phyloP scores from a whole-genome alignment of 1,284 basidiomycete genomes.

The Veloporphyrellus conicus region DNA sequence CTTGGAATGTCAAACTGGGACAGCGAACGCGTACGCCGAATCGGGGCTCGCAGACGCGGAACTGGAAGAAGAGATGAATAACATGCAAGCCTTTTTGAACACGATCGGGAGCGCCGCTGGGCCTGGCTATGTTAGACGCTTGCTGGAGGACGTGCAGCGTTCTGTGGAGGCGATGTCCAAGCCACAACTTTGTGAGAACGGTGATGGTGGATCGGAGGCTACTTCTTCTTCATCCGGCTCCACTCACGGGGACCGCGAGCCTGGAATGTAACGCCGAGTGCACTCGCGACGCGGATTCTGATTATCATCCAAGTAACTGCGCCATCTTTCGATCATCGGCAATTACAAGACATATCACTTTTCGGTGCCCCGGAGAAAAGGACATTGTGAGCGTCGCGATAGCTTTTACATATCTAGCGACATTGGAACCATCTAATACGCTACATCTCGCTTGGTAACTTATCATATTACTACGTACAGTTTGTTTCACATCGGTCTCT shows the following conservation, averaged over 20 bases:
- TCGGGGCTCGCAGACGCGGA: conserved; percentile 27
- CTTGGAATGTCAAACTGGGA: conserved; percentile 15
- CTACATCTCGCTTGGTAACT: too few relatives aligned
- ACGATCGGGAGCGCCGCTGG: conserved; percentile 25
- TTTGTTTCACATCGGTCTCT: too few relatives aligned
- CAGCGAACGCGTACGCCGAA: conserved; percentile 23
- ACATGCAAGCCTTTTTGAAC: conserved; percentile 29
- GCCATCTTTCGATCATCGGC: too few relatives aligned
- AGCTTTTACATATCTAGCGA: too few relatives aligned
- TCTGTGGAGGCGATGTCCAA: conserved; percentile 18
- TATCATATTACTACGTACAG: too few relatives aligned
- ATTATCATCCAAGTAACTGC: too few relatives aligned
- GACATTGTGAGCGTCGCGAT: too few relatives aligned
- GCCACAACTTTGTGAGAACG: not conserved
- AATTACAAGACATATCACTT: too few relatives aligned
- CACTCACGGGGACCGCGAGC: not conserved
- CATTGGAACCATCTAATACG: too few relatives aligned
- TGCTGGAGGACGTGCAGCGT: conserved; percentile 19
- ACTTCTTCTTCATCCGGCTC: conserved; percentile 7
- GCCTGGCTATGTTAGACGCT: conserved; percentile 25
- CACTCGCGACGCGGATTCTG: not conserved
- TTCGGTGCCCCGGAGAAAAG: too few relatives aligned
- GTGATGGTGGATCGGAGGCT: too few relatives aligned
- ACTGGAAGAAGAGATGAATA: conserved; percentile 19
- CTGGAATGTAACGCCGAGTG: not conserved